A percentile compares a stretch with the other conserved stretches of the same genome.
Conservation (phyloP, 1,284 basidiomycete genomes). For the Athelia sp. region DNA sequence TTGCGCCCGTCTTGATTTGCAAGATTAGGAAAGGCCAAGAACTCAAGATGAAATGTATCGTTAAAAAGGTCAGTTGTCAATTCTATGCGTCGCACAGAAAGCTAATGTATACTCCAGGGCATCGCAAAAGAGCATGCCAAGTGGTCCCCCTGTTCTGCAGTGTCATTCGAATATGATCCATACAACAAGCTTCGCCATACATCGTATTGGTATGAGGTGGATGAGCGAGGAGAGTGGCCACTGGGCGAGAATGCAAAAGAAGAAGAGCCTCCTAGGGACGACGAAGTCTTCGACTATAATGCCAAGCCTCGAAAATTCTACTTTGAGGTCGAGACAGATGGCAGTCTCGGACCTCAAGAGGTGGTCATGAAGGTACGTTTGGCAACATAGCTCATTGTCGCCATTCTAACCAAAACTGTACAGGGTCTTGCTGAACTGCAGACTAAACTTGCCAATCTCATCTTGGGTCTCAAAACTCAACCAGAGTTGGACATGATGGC, state of each 20-base stretch:
- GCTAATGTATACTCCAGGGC: slow-evolving; percentile 49
- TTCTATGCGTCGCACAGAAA: slow-evolving; percentile 2
- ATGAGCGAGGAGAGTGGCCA: slow-evolving; percentile 79
- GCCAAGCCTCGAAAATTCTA: slow-evolving; percentile 89
- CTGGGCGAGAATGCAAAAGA: slow-evolving; percentile 76
- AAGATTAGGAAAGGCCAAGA: slow-evolving; percentile 96
- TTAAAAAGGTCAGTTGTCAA: slow-evolving; percentile 72
- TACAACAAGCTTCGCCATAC: slow-evolving; percentile 97
- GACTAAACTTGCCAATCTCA: slow-evolving; percentile 77
- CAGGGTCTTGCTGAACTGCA: slow-evolving; percentile 81
- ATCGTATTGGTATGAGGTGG: slow-evolving; percentile 90
- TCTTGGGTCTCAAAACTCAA: slow-evolving; percentile 65
- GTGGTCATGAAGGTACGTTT: slow-evolving; percentile 75
- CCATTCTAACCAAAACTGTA: slow-evolving; percentile 3
- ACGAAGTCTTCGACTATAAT: slow-evolving; percentile 81
- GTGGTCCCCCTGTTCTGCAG: slow-evolving; percentile 95
- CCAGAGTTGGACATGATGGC: slow-evolving; percentile 50
- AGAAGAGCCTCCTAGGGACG: slow-evolving; percentile 76
- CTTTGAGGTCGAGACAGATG: slow-evolving; percentile 88
- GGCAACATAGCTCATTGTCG: not conserved
- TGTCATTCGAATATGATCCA: slow-evolving; percentile 98
- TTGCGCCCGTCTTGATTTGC: slow-evolving; percentile 77
- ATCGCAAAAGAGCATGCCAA: slow-evolving; percentile 99
- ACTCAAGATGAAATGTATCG: slow-evolving; percentile 82
- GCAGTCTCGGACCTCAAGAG: slow-evolving; percentile 83